phyloP scores from a whole-genome alignment of 2,329 filamentous ascomycete species.

The Talaromyces piceae region DNA sequence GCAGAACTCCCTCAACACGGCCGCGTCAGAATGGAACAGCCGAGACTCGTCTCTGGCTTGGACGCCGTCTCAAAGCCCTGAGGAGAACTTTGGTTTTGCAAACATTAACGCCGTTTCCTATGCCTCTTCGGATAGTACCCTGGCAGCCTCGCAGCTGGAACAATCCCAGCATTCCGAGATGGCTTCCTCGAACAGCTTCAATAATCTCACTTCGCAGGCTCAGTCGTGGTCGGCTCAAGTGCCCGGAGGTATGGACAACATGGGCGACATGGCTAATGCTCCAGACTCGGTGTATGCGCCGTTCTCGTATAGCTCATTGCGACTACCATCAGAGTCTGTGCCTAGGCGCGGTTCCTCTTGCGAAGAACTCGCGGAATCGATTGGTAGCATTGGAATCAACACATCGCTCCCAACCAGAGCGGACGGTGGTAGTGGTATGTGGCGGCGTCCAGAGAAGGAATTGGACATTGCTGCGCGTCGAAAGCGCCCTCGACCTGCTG shows the following conservation, averaged over 20 bases:
- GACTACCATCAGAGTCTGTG: slow-evolving; percentile 21
- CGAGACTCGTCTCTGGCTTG: slow-evolving; percentile 23
- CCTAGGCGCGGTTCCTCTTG: slow-evolving; percentile 26
- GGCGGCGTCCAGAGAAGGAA: slow-evolving; percentile 33
- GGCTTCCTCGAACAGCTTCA: slow-evolving; percentile 11
- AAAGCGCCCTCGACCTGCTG: slow-evolving; percentile 40
- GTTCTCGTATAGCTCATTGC: slow-evolving; percentile 26
- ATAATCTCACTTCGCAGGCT: slow-evolving; percentile 4
- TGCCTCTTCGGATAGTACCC: slow-evolving; percentile 16
- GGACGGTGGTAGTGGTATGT: slow-evolving; percentile 20
- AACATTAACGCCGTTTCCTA: slow-evolving; percentile 17
- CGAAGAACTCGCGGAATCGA: slow-evolving; percentile 26
- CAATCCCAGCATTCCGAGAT: slow-evolving; percentile 11
- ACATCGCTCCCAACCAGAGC: slow-evolving; percentile 18
- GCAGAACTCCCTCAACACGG: slow-evolving; percentile 16
- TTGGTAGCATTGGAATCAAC: slow-evolving; percentile 31
- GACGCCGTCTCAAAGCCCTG: slow-evolving; percentile 20
- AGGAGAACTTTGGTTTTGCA: slow-evolving; percentile 18
- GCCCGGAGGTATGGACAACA: slow-evolving; percentile 15
- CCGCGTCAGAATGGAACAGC: slow-evolving; percentile 23
- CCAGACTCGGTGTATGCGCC: slow-evolving; percentile 24
- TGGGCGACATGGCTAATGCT: slow-evolving; percentile 15
- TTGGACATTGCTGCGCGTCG: slow-evolving; percentile 40
- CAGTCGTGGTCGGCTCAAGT: slow-evolving; percentile 23
- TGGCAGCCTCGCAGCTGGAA: slow-evolving; percentile 17